Conservation (phyloP, 179 eudicot genomes). For the Heliamphora pulchella region DNA sequence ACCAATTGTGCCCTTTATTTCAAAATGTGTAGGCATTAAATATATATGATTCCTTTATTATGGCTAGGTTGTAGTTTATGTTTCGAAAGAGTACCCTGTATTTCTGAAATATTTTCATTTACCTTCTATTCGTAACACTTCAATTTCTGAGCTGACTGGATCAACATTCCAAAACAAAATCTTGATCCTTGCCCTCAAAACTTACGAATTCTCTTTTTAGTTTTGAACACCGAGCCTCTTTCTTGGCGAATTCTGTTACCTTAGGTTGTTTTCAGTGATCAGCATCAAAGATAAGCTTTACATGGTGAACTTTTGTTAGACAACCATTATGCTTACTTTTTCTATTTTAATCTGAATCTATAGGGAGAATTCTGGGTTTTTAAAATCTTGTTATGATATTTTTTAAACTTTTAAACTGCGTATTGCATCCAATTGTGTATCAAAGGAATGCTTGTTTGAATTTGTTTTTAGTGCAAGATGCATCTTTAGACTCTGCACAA, state of each 20-base stretch:
- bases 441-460: conserved; percentile 2
- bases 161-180: background rate
- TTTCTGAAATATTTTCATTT: background rate
- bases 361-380: background rate
- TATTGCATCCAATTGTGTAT: background rate
- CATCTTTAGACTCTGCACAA: background rate
- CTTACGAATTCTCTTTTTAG: background rate
- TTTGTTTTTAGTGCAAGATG: background rate
- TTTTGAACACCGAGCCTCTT: background rate
- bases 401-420: background rate
- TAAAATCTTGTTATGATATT: background rate
- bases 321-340: background rate
- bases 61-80: background rate
- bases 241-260: background rate
- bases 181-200: background rate
- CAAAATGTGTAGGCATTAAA: background rate
- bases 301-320: background rate
- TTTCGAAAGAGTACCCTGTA: background rate
- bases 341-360: background rate
- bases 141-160: background rate
- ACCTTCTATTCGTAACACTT: background rate
- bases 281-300: background rate
- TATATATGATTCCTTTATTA: background rate
- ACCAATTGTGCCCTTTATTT: background rate
- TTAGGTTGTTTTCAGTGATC: background rate